phyloP scores from a whole-genome alignment of 2,329 filamentous ascomycete species.

The Phaeosphaeria sp. region DNA sequence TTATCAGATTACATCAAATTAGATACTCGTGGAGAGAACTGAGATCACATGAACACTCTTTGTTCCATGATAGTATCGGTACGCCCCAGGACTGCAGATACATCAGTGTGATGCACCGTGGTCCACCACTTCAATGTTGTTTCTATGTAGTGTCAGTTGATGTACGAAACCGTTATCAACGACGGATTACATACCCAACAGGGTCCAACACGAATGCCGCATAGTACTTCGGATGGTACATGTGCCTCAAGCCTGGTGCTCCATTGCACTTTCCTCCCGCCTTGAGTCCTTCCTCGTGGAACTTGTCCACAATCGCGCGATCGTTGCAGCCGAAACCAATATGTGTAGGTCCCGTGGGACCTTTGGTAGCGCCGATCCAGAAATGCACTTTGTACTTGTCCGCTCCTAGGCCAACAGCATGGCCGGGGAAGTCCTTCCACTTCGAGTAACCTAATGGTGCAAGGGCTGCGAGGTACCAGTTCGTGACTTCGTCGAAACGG shows the following conservation, averaged over 20 bases:
- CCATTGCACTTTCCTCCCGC: conserved; percentile 35
- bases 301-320: conserved; percentile 24
- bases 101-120: conserved; percentile 7
- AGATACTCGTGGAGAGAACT: too few relatives aligned
- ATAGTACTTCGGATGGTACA: conserved; percentile 38
- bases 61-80: neutral
- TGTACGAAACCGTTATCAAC: neutral
- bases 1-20: too few relatives aligned
- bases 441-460: conserved; percentile 34
- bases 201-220: conserved; percentile 37
- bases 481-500: conserved; percentile 23
- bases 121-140: conserved; percentile 32
- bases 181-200: conserved; percentile 22
- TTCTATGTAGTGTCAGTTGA: conserved; percentile 8
- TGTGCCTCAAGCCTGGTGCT: conserved; percentile 27
- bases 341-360: neutral
- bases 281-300: conserved; percentile 30
- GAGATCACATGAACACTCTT: neutral
- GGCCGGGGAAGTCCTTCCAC: conserved; percentile 24
- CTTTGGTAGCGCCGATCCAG: conserved; percentile 19
- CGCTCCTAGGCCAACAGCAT: conserved; percentile 23
- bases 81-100: neutral
- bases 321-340: conserved; percentile 16
- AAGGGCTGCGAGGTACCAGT: conserved; percentile 33
- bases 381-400: conserved; percentile 14